Evolutionary conservation across 768 basidiomycete species (phyloP), one percentile per base, ranked within the genome.

Genomic region (Rubroboletus pulcherrimus): DNA sequence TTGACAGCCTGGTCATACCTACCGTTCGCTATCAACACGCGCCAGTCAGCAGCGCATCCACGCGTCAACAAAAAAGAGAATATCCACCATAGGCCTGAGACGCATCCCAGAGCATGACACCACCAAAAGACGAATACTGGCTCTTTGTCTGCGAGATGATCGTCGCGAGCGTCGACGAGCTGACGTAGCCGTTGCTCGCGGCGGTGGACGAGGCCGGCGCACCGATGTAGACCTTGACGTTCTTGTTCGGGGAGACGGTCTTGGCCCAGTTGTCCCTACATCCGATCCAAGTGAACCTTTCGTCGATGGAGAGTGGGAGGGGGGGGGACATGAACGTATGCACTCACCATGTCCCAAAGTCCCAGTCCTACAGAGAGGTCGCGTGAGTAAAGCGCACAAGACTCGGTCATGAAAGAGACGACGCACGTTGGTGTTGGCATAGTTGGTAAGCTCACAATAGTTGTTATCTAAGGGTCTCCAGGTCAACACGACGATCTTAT

Each of bases 161-260:
- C 31, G 47, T 59, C 19, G 65, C 66, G 19, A 79, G 62, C 11
- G 66, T 66, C 30, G 65, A 66, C 4, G 72, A 60, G 49, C 62
- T 59, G 37, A 78, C 74, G 52, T 75, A 81, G 12, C 80, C 80
- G 3, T 63, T 71, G 30, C 71, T 65, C 5, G 79, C 79, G 0
- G 79, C 77, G 0, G 64, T 44, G 1, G 69, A 46, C 1, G 78
- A 71, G 0, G 72, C 79, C 0, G 80, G 78, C 21, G 73, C 79
- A 43, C 79, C 79, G 43, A 80, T 75, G 64, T 74, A 81, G 7
- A 80, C 67, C 61, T 81, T 80, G 53, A 79, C 72, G 62, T 77
- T 65, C 58, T 64, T 65, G 71, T 79, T 80, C 5, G 75, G 69
- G 0, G 79, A 78, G 34, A 66, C 57, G 0, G 65, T 69, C 39